Percentiles rank a stretch among this genome's conserved stretches.
Evolutionary conservation across 164 flowering plant species (phyloP).

Genomic region (Vitis labrusca): DNA sequence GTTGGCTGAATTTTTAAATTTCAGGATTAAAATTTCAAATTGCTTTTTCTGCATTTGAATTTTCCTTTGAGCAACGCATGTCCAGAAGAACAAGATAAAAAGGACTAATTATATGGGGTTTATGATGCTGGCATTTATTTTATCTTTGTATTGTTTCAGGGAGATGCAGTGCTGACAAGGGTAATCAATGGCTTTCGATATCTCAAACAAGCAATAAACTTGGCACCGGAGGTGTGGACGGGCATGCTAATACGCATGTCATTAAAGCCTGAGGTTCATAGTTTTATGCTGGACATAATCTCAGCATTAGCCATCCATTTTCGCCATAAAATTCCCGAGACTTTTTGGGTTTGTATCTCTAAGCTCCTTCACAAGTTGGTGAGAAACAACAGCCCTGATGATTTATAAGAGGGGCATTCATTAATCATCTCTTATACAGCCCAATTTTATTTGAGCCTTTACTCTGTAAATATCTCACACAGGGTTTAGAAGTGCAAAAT

Average conservation of each 20-base stretch:
- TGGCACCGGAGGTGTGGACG: constrained; percentile 79
- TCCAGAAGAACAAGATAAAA: no score
- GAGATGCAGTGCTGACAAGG: constrained; percentile 40
- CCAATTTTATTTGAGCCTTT: not conserved
- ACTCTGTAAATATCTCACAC: not conserved
- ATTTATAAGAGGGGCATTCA: constrained; percentile 6
- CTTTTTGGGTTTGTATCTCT: constrained; percentile 69
- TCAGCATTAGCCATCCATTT: constrained; percentile 53
- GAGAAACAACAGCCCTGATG: constrained; percentile 4
- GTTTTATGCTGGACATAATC: constrained; percentile 47
- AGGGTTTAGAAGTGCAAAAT: not conserved
- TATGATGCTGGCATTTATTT: no score
- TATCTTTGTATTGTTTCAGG: constrained; percentile 36
- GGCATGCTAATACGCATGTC: constrained; percentile 71
- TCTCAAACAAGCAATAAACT: constrained; percentile 49
- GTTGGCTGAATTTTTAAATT: no score
- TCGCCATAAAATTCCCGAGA: constrained; percentile 45
- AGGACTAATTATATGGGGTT: no score
- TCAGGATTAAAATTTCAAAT: not conserved
- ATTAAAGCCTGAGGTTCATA: constrained; percentile 62
- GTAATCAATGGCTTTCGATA: constrained; percentile 54
- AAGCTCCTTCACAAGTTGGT: constrained; percentile 51
- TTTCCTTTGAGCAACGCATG: not conserved
- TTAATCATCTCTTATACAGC: not conserved
- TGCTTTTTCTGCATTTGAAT: not conserved